A percentile compares a stretch with the other conserved stretches of the same genome.
phyloP scores from a whole-genome alignment of 2,329 filamentous ascomycete genomes.

The Didymella segeticola region DNA sequence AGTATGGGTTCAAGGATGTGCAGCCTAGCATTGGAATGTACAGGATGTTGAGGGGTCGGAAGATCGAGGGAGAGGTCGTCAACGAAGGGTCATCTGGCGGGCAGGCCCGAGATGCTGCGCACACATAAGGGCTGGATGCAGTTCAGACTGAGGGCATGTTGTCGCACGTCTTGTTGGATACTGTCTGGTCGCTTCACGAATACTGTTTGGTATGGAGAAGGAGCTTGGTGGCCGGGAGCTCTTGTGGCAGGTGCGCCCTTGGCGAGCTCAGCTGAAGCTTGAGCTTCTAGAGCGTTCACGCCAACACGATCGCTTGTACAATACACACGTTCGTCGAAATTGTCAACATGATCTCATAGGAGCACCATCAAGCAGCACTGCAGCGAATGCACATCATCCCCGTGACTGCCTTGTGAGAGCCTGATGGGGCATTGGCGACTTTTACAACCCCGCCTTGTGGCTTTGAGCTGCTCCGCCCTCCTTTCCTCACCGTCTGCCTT shows the following conservation, averaged over 20 bases:
- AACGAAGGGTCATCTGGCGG: constrained; percentile 2
- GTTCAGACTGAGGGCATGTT: too few species aligned
- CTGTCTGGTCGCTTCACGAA: too few species aligned
- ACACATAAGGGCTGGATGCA: too few species aligned
- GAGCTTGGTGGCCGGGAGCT: neutral
- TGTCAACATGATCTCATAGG: too few species aligned
- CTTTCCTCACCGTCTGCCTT: neutral
- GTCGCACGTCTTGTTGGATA: neutral
- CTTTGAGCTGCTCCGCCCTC: constrained; percentile 9
- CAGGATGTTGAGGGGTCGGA: constrained; percentile 27
- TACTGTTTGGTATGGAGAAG: too few species aligned
- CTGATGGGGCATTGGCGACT: constrained; percentile 9
- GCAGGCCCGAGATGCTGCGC: constrained; percentile 6
- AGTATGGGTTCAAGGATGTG: constrained; percentile 56
- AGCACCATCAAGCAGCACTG: neutral
- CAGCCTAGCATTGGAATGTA: constrained; percentile 42
- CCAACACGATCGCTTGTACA: neutral
- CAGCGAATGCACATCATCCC: neutral
- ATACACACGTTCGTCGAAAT: neutral
- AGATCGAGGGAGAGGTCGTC: constrained; percentile 22
- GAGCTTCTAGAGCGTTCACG: neutral
- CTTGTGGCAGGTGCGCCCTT: neutral
- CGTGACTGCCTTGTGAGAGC: constrained; percentile 3
- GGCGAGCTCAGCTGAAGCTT: neutral
- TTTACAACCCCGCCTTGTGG: neutral